Conservation (phyloP, 768 basidiomycete genomes). For the Filobasidium floriforme region DNA sequence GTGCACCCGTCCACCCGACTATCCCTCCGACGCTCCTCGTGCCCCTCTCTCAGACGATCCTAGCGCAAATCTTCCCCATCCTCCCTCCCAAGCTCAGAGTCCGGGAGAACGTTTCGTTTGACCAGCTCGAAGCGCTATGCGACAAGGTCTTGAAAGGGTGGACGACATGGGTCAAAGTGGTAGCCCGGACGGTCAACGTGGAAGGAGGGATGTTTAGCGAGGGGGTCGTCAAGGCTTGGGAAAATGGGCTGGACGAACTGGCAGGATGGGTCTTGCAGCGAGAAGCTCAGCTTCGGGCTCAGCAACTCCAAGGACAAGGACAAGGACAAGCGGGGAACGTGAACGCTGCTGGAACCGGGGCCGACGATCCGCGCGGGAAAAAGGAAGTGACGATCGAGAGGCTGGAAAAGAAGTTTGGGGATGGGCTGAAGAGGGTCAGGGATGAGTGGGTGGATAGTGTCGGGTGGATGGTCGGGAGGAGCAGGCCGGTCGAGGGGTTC, state of each 20-base stretch:
- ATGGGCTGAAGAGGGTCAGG: neutral
- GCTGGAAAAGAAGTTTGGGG: neutral
- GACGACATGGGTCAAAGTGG: neutral
- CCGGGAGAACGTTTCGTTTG: neutral
- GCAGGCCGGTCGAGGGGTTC: neutral
- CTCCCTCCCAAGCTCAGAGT: neutral
- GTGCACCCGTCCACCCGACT: neutral
- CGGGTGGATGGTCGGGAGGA: slow-evolving; percentile 4
- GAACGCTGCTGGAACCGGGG: too few relatives aligned
- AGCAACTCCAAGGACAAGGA: too few relatives aligned
- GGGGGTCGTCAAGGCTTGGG: neutral
- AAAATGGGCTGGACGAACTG: neutral
- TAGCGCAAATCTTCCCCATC: neutral
- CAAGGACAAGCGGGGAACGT: too few relatives aligned
- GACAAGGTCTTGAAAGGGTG: neutral
- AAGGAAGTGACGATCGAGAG: neutral
- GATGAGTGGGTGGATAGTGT: neutral
- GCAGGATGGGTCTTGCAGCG: neutral
- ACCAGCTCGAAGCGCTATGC: neutral
- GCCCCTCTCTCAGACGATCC: neutral
- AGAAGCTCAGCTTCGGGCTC: too few relatives aligned
- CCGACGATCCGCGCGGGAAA: neutral
- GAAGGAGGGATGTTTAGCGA: slow-evolving; percentile 3
- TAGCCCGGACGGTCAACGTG: neutral
- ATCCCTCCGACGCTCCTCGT: neutral